Evolutionary conservation across 257 asterid species (phyloP), one percentile per base, ranked within the genome.

Genomic region (Thymus quinquecostatus): DNA sequence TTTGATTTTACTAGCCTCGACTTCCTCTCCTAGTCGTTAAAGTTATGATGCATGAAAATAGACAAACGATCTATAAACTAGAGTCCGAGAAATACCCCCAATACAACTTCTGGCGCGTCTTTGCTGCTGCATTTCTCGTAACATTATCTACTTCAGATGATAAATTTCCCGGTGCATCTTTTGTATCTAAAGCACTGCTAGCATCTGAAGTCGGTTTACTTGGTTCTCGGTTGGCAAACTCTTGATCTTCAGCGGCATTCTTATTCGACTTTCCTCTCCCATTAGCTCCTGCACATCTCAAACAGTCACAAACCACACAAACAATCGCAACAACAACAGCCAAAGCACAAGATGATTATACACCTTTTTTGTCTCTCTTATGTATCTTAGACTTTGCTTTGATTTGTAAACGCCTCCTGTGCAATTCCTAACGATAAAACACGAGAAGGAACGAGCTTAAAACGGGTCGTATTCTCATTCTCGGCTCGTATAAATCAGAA

Each of bases 371-470:
- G 21, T 71, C 63, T 82, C 80, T 87, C 68, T 82, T 83, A 40
- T 80, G 82, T 29, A 61, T 40, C 79, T 85, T 88, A 62, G 96
- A 78, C 79, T 71, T 87, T 61, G 95, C 83, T 81, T 90, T 90
- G 66, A 90, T 82, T 68, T 86, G 91, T 53, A 92, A 84, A 27
- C 97, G 96, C 76, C 96, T 86, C 79, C 51, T 72, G 60, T 86
- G 98, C 83, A 92, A 71, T 84, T 92, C 98, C 98, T 92, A 58
- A 45, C 80, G 68, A 47, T 48, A 43, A 21, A 75, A 70, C 38
- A 36, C 34, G 61, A 57, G 41, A 49, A 44, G 60, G 48, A 64
- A 49, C 47, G 48, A 40, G 14, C 50, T 11, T 32, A 3, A 54
- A 11, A 38, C 34, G 6, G 7, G 6, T 14, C 38, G 67, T 6